Base-by-base conservation (phyloP, 2,329 filamentous ascomycete genomes). In the Hypoxylon sp. region DNA sequence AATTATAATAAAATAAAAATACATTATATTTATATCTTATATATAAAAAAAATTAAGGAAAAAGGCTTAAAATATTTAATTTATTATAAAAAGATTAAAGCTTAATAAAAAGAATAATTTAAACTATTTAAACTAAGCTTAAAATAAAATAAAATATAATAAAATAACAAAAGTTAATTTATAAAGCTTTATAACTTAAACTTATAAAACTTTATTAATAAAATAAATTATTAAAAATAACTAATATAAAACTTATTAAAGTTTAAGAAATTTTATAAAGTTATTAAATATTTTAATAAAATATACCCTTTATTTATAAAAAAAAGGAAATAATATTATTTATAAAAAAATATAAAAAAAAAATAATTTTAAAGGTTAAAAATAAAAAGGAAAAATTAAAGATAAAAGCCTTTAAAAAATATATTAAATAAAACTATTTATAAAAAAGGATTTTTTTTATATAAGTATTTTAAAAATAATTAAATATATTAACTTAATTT, bases 11-110 rank as follows among this genome's bases (percentile, higher is more conserved):
- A 49, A 1, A 19, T 56, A 49, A 50, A 49, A 50, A 17, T 59
- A 50, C 38, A 59, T 59, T 59, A 59, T 19, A 45, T 14, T 46
- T 49, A 17, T 38, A 38, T 50, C 0, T 59, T 59, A n/a, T 59
- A 48, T 34, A 32, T 21, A 46, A 56, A 56, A 30, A 10, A 4
- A n/a, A 28, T 5, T 19, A 56, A 59, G 41, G n/a, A 59, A 28
- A 48, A 36, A 59, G 19, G 25, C 5, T 49, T 59, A 59, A 49
- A 59, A 19, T 50, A 48, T 49, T 41, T 49, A 28, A 50, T 59
- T 41, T 23, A 59, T 38, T 38, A 49, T 50, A 49, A 41, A 41
- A 49, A 36, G 38, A 38, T 49, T n/a, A 36, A 25, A 50, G 30
- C 25, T 38, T 14, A 6, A 11, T 17, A 19, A 46, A 45, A 45